These are phyloP conservation scores for Cutaneotrichosporon sp. DNA, from an alignment of 1,284 basidiomycete species.

Conservation along the genomic window DNA sequence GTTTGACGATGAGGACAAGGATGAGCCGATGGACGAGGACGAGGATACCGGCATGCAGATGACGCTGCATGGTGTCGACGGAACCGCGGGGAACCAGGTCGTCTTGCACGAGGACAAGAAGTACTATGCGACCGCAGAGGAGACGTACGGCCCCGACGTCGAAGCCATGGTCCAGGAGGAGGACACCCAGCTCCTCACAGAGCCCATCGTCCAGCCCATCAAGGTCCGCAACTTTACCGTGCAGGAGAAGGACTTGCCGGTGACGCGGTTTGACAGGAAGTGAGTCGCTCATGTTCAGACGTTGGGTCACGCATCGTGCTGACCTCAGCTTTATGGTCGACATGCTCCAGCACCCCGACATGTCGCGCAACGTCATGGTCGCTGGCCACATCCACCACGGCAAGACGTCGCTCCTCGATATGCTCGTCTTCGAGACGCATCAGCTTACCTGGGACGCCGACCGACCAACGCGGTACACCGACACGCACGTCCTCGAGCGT, in stretches of 20 bases:
- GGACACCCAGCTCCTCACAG: conserved; percentile 89
- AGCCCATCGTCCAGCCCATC: conserved; percentile 93
- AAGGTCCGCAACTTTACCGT: conserved; percentile 89
- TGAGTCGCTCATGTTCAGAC: conserved; percentile 53
- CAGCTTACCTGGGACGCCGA: conserved; percentile 90
- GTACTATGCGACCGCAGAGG: conserved; percentile 90
- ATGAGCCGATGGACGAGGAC: conserved; percentile 45
- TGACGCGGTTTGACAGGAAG: conserved; percentile 91
- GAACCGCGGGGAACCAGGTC: conserved; percentile 66
- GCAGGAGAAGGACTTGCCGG: conserved; percentile 88
- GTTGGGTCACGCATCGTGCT: neutral
- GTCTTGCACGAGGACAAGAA: conserved; percentile 96
- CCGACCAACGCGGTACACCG: conserved; percentile 87
- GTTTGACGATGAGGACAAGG: conserved; percentile 49
- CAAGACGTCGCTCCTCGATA: conserved; percentile 94
- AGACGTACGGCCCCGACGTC: conserved; percentile 90
- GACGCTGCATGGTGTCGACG: conserved; percentile 49
- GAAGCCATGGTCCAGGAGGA: conserved; percentile 98
- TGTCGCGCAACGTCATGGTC: conserved; percentile 91
- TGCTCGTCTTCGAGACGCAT: conserved; percentile 96
- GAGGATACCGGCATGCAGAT: conserved; percentile 44
- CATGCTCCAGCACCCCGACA: conserved; percentile 87
- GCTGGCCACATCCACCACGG: conserved; percentile 97
- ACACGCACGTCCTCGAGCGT: conserved; percentile 86
- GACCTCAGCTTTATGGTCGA: conserved; percentile 77